Conservation (phyloP, 2,329 filamentous ascomycete species). For the Claviceps capensis region DNA sequence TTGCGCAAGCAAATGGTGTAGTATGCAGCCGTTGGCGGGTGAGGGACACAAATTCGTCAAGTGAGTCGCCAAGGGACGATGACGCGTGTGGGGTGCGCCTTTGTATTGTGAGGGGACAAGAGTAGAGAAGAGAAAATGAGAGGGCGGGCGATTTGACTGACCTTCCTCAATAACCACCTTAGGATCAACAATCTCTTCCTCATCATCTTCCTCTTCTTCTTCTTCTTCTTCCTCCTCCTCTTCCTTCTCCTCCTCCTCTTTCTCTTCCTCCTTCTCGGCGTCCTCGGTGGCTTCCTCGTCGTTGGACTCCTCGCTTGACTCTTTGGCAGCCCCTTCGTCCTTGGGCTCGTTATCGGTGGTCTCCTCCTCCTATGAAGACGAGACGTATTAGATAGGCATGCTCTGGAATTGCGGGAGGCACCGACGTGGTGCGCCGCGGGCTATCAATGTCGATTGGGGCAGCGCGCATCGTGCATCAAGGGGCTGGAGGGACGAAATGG, state of each 20-base stretch:
- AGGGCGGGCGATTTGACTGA: slow-evolving; percentile 34
- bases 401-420: background rate
- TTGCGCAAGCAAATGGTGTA: background rate
- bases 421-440: background rate
- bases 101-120: background rate
- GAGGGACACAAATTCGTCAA: background rate
- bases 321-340: slow-evolving; percentile 15
- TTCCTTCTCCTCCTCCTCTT: slow-evolving; percentile 40
- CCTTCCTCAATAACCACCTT: slow-evolving; percentile 87
- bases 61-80: slow-evolving; percentile 2
- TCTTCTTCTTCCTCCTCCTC: slow-evolving; percentile 61
- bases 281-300: slow-evolving; percentile 26
- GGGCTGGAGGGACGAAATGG: background rate
- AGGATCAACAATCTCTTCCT: slow-evolving; percentile 74
- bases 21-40: background rate
- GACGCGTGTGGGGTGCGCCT: background rate
- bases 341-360: slow-evolving; percentile 41
- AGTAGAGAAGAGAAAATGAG: background rate
- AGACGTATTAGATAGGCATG: background rate
- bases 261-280: slow-evolving; percentile 34
- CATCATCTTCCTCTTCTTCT: slow-evolving; percentile 61
- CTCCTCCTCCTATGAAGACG: slow-evolving; percentile 21
- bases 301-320: slow-evolving; percentile 12
- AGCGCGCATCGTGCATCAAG: background rate
- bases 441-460: background rate